A percentile compares a stretch with the other conserved stretches of the same genome.
phyloP scores from a whole-genome alignment of 805 yeast species.

The Naumovozyma castellii region DNA sequence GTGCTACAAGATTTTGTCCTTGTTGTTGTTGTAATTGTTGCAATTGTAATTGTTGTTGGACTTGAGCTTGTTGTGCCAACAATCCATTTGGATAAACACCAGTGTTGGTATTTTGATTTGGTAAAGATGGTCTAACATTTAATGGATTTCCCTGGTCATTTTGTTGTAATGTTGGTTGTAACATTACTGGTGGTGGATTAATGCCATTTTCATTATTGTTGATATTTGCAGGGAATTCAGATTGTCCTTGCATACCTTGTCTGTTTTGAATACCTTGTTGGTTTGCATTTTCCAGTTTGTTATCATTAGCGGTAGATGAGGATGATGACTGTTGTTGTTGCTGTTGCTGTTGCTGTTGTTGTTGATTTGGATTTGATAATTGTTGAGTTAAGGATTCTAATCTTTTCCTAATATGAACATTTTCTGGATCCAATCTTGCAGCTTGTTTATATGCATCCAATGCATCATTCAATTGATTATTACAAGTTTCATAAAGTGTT shows the following conservation, averaged over 20 bases:
- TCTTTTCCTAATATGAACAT: slow-evolving; percentile 89
- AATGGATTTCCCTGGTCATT: slow-evolving; percentile 26
- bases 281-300: too few species aligned
- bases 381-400: slow-evolving; percentile 69
- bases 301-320: too few species aligned
- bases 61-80: slow-evolving; percentile 27
- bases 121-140: slow-evolving; percentile 20
- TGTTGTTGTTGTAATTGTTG: slow-evolving; percentile 19
- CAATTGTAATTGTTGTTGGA: slow-evolving; percentile 20
- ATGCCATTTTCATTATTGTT: background rate
- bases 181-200: slow-evolving; percentile 16
- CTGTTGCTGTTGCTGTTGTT: slow-evolving; percentile 5
- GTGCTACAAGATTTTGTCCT: slow-evolving; percentile 11
- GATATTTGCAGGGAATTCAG: background rate
- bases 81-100: slow-evolving; percentile 7
- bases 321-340: slow-evolving; percentile 3
- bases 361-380: slow-evolving; percentile 28
- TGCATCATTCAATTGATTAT: slow-evolving; percentile 90
- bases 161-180: slow-evolving; percentile 27
- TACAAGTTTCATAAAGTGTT: slow-evolving; percentile 92
- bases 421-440: slow-evolving; percentile 86
- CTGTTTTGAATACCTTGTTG: too few species aligned
- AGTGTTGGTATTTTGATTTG: slow-evolving; percentile 18
- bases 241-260: background rate
- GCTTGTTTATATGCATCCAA: slow-evolving; percentile 96